Percentiles rank a stretch among this genome's conserved stretches.
Evolutionary conservation across 768 basidiomycete genomes (phyloP).

Genomic region (Termitomyces sp.): DNA sequence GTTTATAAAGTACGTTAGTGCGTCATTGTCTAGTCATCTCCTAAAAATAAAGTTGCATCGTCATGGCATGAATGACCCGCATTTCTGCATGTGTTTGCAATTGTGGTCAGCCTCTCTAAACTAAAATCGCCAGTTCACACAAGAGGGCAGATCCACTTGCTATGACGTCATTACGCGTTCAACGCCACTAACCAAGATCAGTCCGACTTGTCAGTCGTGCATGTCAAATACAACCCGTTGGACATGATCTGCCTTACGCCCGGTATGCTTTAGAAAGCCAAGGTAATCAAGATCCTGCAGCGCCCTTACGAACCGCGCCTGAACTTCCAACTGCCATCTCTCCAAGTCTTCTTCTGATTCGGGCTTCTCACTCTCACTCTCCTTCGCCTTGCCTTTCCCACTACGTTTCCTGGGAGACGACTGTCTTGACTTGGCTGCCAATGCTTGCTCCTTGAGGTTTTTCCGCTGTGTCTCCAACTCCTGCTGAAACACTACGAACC

Average conservation of each 20-base stretch:
- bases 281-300: constrained; percentile 80
- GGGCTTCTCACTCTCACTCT: constrained; percentile 23
- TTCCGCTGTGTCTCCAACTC: constrained; percentile 59
- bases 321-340: constrained; percentile 55
- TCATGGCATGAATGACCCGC: background rate
- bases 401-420: constrained; percentile 13
- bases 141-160: background rate
- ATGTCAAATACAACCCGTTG: constrained; percentile 62
- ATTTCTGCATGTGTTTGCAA: background rate
- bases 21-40: background rate
- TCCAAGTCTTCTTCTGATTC: constrained; percentile 32
- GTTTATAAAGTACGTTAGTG: background rate
- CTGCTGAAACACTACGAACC: constrained; percentile 73
- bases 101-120: background rate
- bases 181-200: background rate
- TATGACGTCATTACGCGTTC: background rate
- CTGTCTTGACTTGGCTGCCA: constrained; percentile 2
- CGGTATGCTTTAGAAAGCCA: constrained; percentile 76
- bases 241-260: constrained; percentile 75
- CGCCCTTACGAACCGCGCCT: constrained; percentile 75
- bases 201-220: constrained; percentile 14
- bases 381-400: constrained; percentile 16
- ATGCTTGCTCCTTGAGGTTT: constrained; percentile 15
- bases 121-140: too few species aligned
- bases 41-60: background rate